Base-by-base conservation (phyloP, 306 rosid species). In the Ceratonia siliqua region DNA sequence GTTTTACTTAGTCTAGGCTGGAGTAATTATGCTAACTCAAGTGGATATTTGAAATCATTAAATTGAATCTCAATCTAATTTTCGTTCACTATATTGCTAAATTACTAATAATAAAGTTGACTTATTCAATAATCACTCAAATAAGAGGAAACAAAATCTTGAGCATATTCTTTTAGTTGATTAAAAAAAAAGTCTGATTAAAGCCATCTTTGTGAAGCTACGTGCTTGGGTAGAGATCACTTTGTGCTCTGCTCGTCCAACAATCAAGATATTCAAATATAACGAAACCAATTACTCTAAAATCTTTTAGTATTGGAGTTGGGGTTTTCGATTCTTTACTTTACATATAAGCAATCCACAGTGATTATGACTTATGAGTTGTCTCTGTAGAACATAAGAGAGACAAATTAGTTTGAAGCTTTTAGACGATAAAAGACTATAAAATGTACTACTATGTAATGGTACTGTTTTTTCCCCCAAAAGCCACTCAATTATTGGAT, bases 401-500 rank as follows among this genome's bases (percentile, higher is more conserved):
- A 50, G 28, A 18, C 56, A 49, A 17, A 20, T 50, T 0, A 18
- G 1, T 62, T n/a, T n/a, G n/a, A n/a, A n/a, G n/a, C n/a, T 20
- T 33, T 35, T 8, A 18, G 68, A 36, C 17, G 5, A 35, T 33
- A 35, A 62, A 62, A 17, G 27, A 9, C 42, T 3, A 17, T 4
- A 18, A 33, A 22, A 61, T n/a, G 25, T 33, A 17, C 45, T 33
- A 17, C 45, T 10, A 9, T 17, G 25, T 4, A 36, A 11, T 62
- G 68, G 30, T 42, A 33, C 45, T 10, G 18, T 62, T 62, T 49
- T 18, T 2, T 28, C 3, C 48, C 49, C 30, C 48, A 14, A 61
- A 36, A 62, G 68, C 32, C 68, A 11, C n/a, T 62, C 18, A 62
- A 61, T 17, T 36, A 62, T 22, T 62, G 32, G 30, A 62, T 35